phyloP scores from a whole-genome alignment of 2,329 filamentous ascomycete genomes.

The Colletotrichum shisoi region DNA sequence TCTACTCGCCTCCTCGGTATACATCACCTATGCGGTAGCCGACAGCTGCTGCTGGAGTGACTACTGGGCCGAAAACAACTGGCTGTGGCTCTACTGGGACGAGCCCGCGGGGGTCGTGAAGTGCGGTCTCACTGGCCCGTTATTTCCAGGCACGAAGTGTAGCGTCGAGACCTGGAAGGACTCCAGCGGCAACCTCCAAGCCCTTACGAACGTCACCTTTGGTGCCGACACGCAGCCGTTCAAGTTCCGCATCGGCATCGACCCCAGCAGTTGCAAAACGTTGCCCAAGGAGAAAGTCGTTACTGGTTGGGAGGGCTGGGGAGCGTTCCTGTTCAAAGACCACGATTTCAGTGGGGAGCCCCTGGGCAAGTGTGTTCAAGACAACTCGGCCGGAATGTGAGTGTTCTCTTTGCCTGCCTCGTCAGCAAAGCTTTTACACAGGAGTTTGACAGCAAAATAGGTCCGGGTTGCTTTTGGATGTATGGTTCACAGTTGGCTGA shows the following conservation, averaged over 20 bases:
- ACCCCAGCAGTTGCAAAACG: constrained; percentile 9
- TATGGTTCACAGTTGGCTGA: accelerated
- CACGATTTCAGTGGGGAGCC: neutral
- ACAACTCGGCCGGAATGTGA: neutral
- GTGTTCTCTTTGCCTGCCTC: neutral
- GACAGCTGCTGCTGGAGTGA: constrained; percentile 17
- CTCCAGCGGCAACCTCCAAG: constrained; percentile 16
- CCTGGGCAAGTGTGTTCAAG: neutral
- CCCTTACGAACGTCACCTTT: constrained; percentile 25
- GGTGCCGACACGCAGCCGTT: neutral
- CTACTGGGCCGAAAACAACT: neutral
- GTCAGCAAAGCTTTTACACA: neutral
- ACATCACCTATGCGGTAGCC: constrained; percentile 2
- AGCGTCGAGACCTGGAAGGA: constrained; percentile 16
- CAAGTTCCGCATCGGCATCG: constrained; percentile 26
- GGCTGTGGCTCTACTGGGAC: constrained; percentile 19
- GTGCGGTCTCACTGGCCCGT: constrained; percentile 10
- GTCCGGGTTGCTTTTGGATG: too few relatives aligned
- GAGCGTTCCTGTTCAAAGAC: constrained; percentile 5
- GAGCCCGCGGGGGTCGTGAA: constrained; percentile 11
- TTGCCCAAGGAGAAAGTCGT: constrained; percentile 12
- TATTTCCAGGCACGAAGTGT: constrained; percentile 9
- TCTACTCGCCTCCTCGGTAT: neutral
- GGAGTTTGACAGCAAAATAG: neutral
- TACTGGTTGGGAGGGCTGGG: constrained; percentile 31